phyloP scores from a whole-genome alignment of 78 protist genomes.

The Paulinella micropora region DNA sequence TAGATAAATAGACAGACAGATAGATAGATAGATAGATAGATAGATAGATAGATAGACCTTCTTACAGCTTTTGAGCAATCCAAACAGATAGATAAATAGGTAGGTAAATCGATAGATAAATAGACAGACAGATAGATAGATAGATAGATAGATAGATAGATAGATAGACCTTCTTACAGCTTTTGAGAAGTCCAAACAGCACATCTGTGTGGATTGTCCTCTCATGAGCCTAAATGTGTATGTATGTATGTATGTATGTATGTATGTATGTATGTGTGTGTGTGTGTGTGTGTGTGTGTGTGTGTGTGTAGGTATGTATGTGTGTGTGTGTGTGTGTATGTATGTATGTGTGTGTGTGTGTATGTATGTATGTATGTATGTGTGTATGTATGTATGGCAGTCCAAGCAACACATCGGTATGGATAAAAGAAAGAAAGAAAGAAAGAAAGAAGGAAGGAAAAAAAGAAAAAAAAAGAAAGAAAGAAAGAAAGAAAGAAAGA shows the following conservation, averaged over 20 bases:
- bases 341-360: not conserved
- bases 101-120: too few relatives aligned
- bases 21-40: too few relatives aligned
- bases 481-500: not conserved
- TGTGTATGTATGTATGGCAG: not conserved
- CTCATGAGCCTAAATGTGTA: conserved; percentile 81
- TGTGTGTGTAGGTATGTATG: not conserved
- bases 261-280: not conserved
- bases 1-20: too few relatives aligned
- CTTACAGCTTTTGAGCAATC: too few relatives aligned
- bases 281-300: not conserved
- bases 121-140: too few relatives aligned
- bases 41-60: too few relatives aligned
- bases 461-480: not conserved
- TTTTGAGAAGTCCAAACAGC: conserved; percentile 86
- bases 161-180: too few relatives aligned
- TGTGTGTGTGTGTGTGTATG: not conserved
- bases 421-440: too few relatives aligned
- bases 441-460: not conserved
- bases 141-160: too few relatives aligned
- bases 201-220: conserved; percentile 94
- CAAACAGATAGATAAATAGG: too few relatives aligned
- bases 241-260: not conserved
- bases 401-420: conserved; percentile 92
- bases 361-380: not conserved